Evolutionary conservation across 2,329 filamentous ascomycete species (phyloP), one percentile per base, ranked within the genome.

Genomic region (Chaetomiaceae sp.): DNA sequence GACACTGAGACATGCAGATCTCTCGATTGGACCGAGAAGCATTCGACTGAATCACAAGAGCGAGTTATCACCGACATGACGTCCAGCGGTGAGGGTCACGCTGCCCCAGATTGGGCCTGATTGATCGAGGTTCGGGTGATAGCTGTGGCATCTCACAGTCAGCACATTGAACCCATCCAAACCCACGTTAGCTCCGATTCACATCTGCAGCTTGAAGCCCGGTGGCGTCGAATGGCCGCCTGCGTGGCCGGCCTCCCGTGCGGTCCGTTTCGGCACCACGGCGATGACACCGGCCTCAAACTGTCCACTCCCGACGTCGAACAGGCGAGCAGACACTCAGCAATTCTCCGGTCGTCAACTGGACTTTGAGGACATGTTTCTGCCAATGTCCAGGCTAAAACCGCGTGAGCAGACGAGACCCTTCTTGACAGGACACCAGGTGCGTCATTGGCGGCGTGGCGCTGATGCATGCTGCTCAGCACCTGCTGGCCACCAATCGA

Each of bases 1-100:
- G 8, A 14, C 27, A 12, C 48, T 57, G 52, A 59, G 57, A 57
- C 57, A 55, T 59, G 52, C 56, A 59, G 39, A 25, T 46, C 8
- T 43, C 31, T 25, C 45, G 9, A 44, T 33, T 48, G 51, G 42
- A 37, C 23, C 34, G 29, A 8, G 31, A 47, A 29, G 15, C 33
- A 39, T 12, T 38, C 22, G 17, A 36, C 31, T n/a, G 12, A 40
- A 22, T n/a, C 20, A 19, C 14, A 12, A 17, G 36, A 40, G 19
- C 36, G 25, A 23, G 3, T 45, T 22, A 25, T 17, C 39, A 14
- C 33, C 23, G 14, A 25, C n/a, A 49, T 27, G 25, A 40, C 36
- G 33, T 33, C 31, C 45, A 37, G 51, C 45, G 45, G 45, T 53
- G 45, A 53, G 17, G 14, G 20, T 34, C n/a, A 22, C 14, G 22